phyloP scores from a whole-genome alignment of 257 asterid species.

The Euphrasia confusa region DNA sequence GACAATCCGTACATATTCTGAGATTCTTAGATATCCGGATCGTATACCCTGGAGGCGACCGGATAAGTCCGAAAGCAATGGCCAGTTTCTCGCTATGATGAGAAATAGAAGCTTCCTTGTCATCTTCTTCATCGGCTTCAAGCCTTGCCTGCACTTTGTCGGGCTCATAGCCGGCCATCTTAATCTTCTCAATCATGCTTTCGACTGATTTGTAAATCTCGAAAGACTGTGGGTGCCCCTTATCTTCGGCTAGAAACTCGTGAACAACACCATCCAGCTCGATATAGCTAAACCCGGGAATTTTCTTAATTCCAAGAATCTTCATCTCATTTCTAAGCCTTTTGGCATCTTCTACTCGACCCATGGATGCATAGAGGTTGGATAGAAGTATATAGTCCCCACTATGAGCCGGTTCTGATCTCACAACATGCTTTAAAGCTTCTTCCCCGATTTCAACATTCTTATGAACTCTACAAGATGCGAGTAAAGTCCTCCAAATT shows the following conservation, averaged over 20 bases:
- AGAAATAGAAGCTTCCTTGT: slow-evolving; percentile 34
- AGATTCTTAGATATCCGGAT: slow-evolving; percentile 42
- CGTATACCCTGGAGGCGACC: slow-evolving; percentile 29
- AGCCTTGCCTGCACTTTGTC: slow-evolving; percentile 32
- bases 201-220: slow-evolving; percentile 31
- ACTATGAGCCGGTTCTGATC: slow-evolving; percentile 36
- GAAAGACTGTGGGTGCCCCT: slow-evolving; percentile 24
- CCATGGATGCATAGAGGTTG: slow-evolving; percentile 34
- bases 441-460: slow-evolving; percentile 45
- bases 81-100: slow-evolving; percentile 62
- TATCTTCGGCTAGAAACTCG: slow-evolving; percentile 44
- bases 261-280: slow-evolving; percentile 39
- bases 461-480: slow-evolving; percentile 41
- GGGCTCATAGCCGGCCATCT: slow-evolving; percentile 44
- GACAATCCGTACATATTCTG: slow-evolving; percentile 49
- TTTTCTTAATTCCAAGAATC: slow-evolving; percentile 34
- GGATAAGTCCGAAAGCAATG: slow-evolving; percentile 41
- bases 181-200: slow-evolving; percentile 30
- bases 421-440: slow-evolving; percentile 32
- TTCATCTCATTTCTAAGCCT: slow-evolving; percentile 40
- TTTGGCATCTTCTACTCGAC: slow-evolving; percentile 35
- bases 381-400: slow-evolving; percentile 47
- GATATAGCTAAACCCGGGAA: slow-evolving; percentile 41
- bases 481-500: slow-evolving; percentile 46
- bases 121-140: slow-evolving; percentile 40